A percentile compares a stretch with the other conserved stretches of the same genome.
phyloP scores from a whole-genome alignment of 2,329 filamentous ascomycete genomes.

The Zymoseptoria ardabiliae region DNA sequence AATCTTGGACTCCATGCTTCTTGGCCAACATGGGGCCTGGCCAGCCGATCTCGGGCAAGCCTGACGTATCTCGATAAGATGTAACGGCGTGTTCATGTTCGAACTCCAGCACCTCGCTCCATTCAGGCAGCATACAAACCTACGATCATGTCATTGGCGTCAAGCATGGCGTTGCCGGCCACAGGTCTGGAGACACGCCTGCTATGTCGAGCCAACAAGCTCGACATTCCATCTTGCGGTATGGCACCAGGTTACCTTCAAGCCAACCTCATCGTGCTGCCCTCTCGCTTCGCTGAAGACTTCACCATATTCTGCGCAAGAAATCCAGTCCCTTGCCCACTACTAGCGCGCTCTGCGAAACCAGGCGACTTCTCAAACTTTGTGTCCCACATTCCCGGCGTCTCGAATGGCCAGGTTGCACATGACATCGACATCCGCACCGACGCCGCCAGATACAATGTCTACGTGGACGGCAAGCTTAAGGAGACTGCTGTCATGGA shows the following conservation, averaged over 20 bases:
- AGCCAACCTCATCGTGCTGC: slow-evolving; percentile 56
- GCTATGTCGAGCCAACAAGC: slow-evolving; percentile 35
- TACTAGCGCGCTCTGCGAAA: slow-evolving; percentile 47
- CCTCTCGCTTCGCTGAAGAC: slow-evolving; percentile 49
- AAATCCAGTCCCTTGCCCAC: slow-evolving; percentile 57
- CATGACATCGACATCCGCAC: slow-evolving; percentile 48
- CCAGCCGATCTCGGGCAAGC: neutral
- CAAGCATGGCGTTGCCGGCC: neutral
- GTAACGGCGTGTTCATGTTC: neutral
- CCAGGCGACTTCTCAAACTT: slow-evolving; percentile 39
- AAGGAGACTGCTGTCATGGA: slow-evolving; percentile 34
- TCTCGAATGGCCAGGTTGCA: slow-evolving; percentile 30
- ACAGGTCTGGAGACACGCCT: slow-evolving; percentile 28
- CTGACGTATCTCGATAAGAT: neutral
- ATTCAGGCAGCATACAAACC: neutral
- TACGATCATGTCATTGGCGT: neutral
- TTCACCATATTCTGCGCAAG: slow-evolving; percentile 53
- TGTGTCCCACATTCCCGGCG: slow-evolving; percentile 31
- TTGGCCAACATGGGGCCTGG: neutral
- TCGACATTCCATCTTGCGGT: slow-evolving; percentile 45
- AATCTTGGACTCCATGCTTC: neutral
- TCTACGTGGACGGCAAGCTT: slow-evolving; percentile 47
- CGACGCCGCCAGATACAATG: slow-evolving; percentile 52
- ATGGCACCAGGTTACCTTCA: slow-evolving; percentile 51
- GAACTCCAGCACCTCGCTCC: neutral